Percentiles rank a stretch among this genome's conserved stretches.
Conservation (phyloP, 83 land plant species). For the Isoetes engelmannii region DNA sequence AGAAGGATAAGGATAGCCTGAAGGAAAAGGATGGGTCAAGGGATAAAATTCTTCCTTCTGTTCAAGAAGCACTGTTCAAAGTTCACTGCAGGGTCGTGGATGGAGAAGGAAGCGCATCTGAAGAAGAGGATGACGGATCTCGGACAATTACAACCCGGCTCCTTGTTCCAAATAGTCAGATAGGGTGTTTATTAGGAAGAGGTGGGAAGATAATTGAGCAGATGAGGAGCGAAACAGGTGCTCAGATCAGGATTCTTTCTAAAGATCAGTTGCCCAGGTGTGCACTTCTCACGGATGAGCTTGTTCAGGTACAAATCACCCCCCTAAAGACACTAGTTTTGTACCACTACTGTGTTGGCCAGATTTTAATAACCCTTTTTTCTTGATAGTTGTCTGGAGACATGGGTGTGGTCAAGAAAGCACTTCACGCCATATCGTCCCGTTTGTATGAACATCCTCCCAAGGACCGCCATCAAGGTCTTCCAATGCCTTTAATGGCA, state of each 20-base stretch:
- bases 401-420: slow-evolving; percentile 9
- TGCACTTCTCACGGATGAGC: slow-evolving; percentile 46
- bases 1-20: neutral
- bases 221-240: slow-evolving; percentile 58
- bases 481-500: slow-evolving; percentile 23
- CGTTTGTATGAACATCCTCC: slow-evolving; percentile 20
- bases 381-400: slow-evolving; percentile 19
- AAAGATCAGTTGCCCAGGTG: slow-evolving; percentile 54
- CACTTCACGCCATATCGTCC: slow-evolving; percentile 11
- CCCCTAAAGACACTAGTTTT: too few relatives aligned
- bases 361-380: neutral
- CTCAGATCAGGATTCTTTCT: slow-evolving; percentile 55
- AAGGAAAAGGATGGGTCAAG: neutral
- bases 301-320: slow-evolving; percentile 43
- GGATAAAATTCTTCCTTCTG: slow-evolving; percentile 5
- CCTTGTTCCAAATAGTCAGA: slow-evolving; percentile 50
- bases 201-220: slow-evolving; percentile 52
- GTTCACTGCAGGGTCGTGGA: slow-evolving; percentile 45
- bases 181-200: slow-evolving; percentile 49
- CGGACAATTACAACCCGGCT: slow-evolving; percentile 34
- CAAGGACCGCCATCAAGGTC: slow-evolving; percentile 47
- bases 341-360: too few relatives aligned
- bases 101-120: neutral
- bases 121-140: neutral
- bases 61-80: slow-evolving; percentile 45